Evolutionary conservation across 2,329 filamentous ascomycete genomes (phyloP).

Genomic region (Aureobasidium zeae): DNA sequence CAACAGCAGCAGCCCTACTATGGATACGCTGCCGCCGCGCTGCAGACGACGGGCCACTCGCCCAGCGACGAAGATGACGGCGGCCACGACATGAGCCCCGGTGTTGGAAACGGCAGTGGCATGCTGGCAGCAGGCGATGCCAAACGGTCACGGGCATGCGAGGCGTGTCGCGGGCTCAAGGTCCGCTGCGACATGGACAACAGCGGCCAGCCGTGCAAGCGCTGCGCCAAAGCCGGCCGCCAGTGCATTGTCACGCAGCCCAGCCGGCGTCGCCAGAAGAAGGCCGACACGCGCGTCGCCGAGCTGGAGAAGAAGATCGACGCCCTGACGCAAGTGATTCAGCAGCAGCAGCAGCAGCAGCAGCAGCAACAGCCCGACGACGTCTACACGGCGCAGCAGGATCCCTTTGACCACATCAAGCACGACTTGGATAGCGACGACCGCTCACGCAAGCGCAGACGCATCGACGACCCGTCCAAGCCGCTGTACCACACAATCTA

Average conservation of each 20-base stretch:
- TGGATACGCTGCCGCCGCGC: conserved; percentile 6
- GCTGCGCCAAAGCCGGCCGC: conserved; percentile 73
- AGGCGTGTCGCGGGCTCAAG: conserved; percentile 40
- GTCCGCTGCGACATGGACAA: conserved; percentile 78
- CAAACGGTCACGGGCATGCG: conserved; percentile 40
- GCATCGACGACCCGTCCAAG: conserved; percentile 1
- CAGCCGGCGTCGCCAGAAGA: conserved; percentile 74
- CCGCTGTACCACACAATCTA: conserved; percentile 2
- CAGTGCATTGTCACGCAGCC: conserved; percentile 68
- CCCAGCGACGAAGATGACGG: conserved; percentile 13
- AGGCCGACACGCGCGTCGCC: conserved; percentile 79
- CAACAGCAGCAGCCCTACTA: conserved; percentile 14
- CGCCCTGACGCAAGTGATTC: conserved; percentile 69
- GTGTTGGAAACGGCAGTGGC: neutral
- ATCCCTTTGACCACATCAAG: neutral
- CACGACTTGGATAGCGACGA: conserved; percentile 8
- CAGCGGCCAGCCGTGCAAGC: conserved; percentile 48
- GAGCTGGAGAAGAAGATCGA: conserved; percentile 92
- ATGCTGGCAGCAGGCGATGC: conserved; percentile 10
- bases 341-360: conserved; percentile 40
- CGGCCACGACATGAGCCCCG: conserved; percentile 11
- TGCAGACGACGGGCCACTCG: neutral
- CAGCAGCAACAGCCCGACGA: conserved; percentile 11
- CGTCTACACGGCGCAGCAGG: neutral
- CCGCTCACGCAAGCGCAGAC: conserved; percentile 8